phyloP scores from a whole-genome alignment of 2,329 filamentous ascomycete genomes.

The Sodiomyces alkalinus region DNA sequence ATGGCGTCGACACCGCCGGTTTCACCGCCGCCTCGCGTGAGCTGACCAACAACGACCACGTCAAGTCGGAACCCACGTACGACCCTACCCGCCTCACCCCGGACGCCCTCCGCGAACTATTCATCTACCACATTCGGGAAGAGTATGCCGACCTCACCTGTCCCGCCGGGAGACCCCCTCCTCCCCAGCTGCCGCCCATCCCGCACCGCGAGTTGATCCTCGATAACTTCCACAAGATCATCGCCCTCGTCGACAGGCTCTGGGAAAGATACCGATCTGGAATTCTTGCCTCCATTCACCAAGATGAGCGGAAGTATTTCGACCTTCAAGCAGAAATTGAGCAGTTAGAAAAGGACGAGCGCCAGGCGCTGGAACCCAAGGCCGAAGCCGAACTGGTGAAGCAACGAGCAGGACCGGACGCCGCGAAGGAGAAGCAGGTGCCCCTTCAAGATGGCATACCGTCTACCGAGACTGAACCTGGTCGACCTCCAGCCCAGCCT shows the following conservation, averaged over 20 bases:
- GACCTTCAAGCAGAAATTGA: slow-evolving; percentile 51
- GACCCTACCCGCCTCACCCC: slow-evolving; percentile 61
- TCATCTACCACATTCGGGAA: slow-evolving; percentile 60
- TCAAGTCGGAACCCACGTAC: slow-evolving; percentile 56
- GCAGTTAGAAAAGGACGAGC: slow-evolving; percentile 41
- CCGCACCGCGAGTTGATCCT: slow-evolving; percentile 53
- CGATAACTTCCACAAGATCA: slow-evolving; percentile 52
- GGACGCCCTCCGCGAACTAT: slow-evolving; percentile 65
- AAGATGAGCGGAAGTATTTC: slow-evolving; percentile 56
- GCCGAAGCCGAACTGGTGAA: slow-evolving; percentile 3
- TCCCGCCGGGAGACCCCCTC: slow-evolving; percentile 45
- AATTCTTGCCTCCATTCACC: slow-evolving; percentile 52
- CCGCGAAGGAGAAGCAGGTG: no score
- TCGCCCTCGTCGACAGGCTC: slow-evolving; percentile 54
- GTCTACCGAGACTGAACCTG: no score
- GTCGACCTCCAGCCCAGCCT: no score
- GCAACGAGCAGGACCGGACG: slow-evolving; percentile 1
- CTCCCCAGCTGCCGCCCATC: slow-evolving; percentile 49
- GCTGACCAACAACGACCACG: slow-evolving; percentile 56
- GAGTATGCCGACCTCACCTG: slow-evolving; percentile 33
- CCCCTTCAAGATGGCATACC: no score
- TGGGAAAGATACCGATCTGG: slow-evolving; percentile 61
- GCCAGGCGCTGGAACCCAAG: slow-evolving; percentile 6
- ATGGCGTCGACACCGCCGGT: slow-evolving; percentile 48
- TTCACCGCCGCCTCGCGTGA: slow-evolving; percentile 61